Evolutionary conservation across 2,329 filamentous ascomycete species (phyloP), one percentile per base, ranked within the genome.

Genomic region (Tympanopsis confertula): DNA sequence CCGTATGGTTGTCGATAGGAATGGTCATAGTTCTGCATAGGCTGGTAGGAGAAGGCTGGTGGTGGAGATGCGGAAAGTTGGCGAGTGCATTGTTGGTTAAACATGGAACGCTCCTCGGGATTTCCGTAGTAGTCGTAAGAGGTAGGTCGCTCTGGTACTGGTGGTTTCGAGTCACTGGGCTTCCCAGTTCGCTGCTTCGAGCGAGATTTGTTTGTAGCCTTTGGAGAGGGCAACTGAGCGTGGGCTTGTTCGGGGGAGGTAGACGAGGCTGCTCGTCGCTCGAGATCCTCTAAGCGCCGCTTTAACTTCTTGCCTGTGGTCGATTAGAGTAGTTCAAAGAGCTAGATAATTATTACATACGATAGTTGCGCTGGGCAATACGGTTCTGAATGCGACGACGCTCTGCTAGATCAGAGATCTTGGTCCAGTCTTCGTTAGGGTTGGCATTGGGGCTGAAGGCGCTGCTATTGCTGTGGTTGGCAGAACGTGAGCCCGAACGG

Each of bases 381-480:
- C 80, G 72, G 53, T 87, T 87, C 54, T 87, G 82, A 37, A 86
- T 81, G 42, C 80, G 77, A 44, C 82, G 67, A 50, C 82, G 69
- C 59, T 85, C 78, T 42, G 77, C 76, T 0, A 79, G 78, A 47
- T 86, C 80, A 5, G 71, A 72, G 32, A 86, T 68, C 1, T 78
- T 70, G 19, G 71, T 66, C 82, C 82, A 87, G 58, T 85, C 74
- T 44, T 82, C 69, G 30, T 33, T 33, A 17, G 30, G 30, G 15
- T 33, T 33, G 30, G 30, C 30, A 17, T 33, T 33, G 15, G 30
- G 30, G 17, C 30, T 33, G 30, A 33, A 33, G 15, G 30, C 30
- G 17, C 30, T 33, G 30, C 30, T 33, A 18, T 10, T 13, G 30
- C 30, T 15, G 30, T 33, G 7, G 30, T 15, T 33, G 7, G 30